Conservation (phyloP, 805 yeast species). For the Candida arabinofermentans region DNA sequence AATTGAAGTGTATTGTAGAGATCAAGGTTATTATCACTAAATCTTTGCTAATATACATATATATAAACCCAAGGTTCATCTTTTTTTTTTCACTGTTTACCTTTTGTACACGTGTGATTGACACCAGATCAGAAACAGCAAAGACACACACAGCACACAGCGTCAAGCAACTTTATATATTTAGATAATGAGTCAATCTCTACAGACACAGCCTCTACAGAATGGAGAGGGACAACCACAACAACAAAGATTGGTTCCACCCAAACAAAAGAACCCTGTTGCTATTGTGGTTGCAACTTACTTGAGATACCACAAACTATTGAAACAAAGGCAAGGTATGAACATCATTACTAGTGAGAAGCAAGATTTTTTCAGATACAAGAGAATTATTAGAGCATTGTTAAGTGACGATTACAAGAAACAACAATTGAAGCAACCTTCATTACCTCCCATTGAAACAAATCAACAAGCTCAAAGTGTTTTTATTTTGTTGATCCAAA, state of each 20-base stretch:
- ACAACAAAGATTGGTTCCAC: slow-evolving; percentile 20
- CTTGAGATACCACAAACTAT: slow-evolving; percentile 57
- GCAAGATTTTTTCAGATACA: slow-evolving; percentile 81
- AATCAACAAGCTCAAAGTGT: slow-evolving; percentile 56
- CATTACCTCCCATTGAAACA: slow-evolving; percentile 42
- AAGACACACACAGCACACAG: not conserved
- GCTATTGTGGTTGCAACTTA: slow-evolving; percentile 69
- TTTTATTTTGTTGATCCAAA: slow-evolving; percentile 65
- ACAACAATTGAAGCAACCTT: slow-evolving; percentile 29
- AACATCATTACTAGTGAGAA: slow-evolving; percentile 59
- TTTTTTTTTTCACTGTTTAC: not conserved
- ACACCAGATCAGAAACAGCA: not conserved
- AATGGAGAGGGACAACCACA: slow-evolving; percentile 1
- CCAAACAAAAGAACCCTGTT: slow-evolving; percentile 40
- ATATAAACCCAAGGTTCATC: too few relatives aligned
- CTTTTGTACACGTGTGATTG: not conserved
- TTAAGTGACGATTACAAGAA: slow-evolving; percentile 63
- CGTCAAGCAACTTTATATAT: too few relatives aligned
- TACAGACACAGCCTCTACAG: not conserved
- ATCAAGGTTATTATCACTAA: too few relatives aligned
- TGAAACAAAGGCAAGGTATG: slow-evolving; percentile 77
- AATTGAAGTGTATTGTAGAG: too few relatives aligned
- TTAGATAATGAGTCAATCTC: slow-evolving; percentile 2
- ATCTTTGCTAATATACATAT: not conserved
- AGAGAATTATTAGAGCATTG: slow-evolving; percentile 78